Conservation (phyloP, 179 eudicot species). For the Silene noctiflora region DNA sequence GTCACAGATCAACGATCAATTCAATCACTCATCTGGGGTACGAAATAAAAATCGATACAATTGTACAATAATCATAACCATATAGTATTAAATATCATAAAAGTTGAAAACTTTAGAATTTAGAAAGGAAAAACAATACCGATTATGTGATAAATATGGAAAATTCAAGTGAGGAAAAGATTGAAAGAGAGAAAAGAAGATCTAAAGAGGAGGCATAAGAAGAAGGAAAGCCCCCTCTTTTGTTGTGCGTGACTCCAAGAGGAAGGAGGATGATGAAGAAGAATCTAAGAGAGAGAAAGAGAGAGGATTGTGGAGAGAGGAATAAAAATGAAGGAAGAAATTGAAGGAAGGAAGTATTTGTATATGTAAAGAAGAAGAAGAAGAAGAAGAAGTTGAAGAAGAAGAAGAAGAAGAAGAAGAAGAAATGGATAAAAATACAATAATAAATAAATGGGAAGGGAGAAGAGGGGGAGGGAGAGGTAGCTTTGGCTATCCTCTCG, state of each 20-base stretch:
- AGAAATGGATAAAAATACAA: slow-evolving; percentile 4
- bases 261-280: neutral
- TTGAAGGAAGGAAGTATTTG: slow-evolving; percentile 5
- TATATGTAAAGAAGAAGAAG: slow-evolving; percentile 19
- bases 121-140: slow-evolving; percentile 32
- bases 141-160: slow-evolving; percentile 12
- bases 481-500: slow-evolving; percentile 61
- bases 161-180: slow-evolving; percentile 20
- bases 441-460: slow-evolving; percentile 11
- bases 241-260: slow-evolving; percentile 22
- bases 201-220: slow-evolving; percentile 70
- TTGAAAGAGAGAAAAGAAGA: slow-evolving; percentile 39
- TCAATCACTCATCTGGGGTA: slow-evolving; percentile 30
- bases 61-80: neutral
- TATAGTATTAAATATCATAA: slow-evolving; percentile 20
- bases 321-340: slow-evolving; percentile 10
- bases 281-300: slow-evolving; percentile 28
- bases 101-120: slow-evolving; percentile 8
- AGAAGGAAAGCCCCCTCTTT: slow-evolving; percentile 55
- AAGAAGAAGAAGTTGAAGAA: too few species aligned
- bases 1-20: slow-evolving; percentile 50
- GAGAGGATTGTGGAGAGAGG: slow-evolving; percentile 10
- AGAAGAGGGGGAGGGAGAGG: slow-evolving; percentile 23
- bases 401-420: slow-evolving; percentile 13
- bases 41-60: neutral